Base-by-base conservation (phyloP, 73 alveolate species). In the Stentor roeselii region DNA sequence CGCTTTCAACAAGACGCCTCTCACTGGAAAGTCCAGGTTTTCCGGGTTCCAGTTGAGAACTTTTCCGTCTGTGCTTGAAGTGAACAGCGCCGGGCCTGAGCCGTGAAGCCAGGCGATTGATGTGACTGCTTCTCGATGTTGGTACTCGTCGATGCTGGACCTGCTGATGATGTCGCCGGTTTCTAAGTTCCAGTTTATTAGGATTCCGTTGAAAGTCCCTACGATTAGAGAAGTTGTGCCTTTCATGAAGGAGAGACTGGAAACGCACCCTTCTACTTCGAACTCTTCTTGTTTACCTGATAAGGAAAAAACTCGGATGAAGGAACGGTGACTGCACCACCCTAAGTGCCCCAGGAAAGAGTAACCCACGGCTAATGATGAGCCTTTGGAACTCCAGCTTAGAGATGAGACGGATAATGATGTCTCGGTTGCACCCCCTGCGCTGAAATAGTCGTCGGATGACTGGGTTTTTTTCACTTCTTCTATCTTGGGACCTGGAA, bases 201-300 rank as follows among this genome's bases (percentile, higher is more conserved):
- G 86, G 61, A 86, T 91, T 30, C 95, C 95, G 39, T 86, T 90
- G 42, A 87, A 87, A 0, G 95, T 90, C 60, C 95, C 95, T 36
- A 91, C 90, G 6, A 93, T 93, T 30, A 90, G 84, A 36, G 60
- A n/a, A 3, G 93, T 91, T 27, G 78, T 84, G 36, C 83, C 67
- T 0, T 91, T 91, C 36, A 83, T 91, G 80, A 90, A 90, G 41
- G 42, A 82, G 3, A 90, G 59, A 41, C 86, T 2, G 3, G 93
- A 86, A 32, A 90, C 60, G 40, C 91, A 88, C 77, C 89, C 89
- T 0, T 59, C 36, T 3, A 88, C 90, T 36, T 90, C 95, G 74
- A 87, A 58, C 30, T 90, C 93, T n/a, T 21, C 80, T 2, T 67
- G 80, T 67, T 67, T 32, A 3, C 91, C 83, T 75, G 83, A 90